phyloP scores from a whole-genome alignment of 108 stramenopile genomes.

The Cyclotella kingstonii region DNA sequence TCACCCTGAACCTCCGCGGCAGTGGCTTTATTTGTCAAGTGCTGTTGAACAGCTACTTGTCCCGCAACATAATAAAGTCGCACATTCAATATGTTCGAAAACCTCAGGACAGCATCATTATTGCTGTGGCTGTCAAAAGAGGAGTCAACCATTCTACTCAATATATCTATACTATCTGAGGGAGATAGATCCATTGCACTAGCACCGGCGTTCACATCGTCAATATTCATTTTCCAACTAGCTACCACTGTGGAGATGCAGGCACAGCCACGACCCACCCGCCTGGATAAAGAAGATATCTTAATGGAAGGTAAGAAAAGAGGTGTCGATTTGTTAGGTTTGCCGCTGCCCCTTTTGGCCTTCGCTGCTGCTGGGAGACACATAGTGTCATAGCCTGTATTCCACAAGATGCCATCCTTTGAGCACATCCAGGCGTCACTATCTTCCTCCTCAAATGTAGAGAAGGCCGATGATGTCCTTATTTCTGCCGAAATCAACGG shows the following conservation, averaged over 20 bases:
- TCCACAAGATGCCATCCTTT: conserved; percentile 31
- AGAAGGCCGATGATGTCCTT: no score
- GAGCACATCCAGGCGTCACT: no score
- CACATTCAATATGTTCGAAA: conserved; percentile 48
- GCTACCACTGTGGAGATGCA: conserved; percentile 44
- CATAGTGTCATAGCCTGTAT: conserved; percentile 61
- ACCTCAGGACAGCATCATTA: conserved; percentile 13
- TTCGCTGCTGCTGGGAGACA: not conserved
- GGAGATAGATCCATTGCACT: not conserved
- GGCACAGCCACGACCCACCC: conserved; percentile 45
- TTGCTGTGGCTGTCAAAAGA: conserved; percentile 25
- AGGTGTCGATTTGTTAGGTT: no score
- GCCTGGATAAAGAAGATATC: conserved; percentile 40
- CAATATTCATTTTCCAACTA: not conserved
- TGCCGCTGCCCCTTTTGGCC: no score
- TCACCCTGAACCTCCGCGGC: not conserved
- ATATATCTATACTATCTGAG: conserved; percentile 32
- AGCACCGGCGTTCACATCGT: not conserved
- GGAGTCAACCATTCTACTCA: conserved; percentile 54
- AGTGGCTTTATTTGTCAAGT: not conserved
- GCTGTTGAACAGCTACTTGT: not conserved
- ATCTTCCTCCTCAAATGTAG: no score
- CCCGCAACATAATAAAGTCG: conserved; percentile 62
- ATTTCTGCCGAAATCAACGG: conserved; percentile 1
- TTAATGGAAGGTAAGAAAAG: conserved; percentile 30